Evolutionary conservation across 2,329 filamentous ascomycete genomes (phyloP).

Genomic region (Monosporascus ibericus): DNA sequence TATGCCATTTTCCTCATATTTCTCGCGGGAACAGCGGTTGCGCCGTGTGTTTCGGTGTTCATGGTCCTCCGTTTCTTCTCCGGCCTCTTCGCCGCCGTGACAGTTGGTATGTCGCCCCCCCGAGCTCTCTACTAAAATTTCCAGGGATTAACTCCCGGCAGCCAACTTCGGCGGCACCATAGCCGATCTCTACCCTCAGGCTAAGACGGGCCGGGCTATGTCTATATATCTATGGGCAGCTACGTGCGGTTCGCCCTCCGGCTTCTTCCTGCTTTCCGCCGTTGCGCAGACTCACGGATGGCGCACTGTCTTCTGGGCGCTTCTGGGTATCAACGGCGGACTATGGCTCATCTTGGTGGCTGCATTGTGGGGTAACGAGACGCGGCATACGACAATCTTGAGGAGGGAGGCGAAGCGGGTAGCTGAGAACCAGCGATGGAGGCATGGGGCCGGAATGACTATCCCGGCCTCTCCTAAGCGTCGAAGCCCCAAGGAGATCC

Average conservation of each 20-base stretch:
- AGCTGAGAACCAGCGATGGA: slow-evolving; percentile 17
- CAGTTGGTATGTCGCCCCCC: slow-evolving; percentile 8
- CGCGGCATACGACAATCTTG: slow-evolving; percentile 37
- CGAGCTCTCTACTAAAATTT: neutral
- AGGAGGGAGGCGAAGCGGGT: slow-evolving; percentile 25
- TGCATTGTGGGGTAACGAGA: slow-evolving; percentile 31
- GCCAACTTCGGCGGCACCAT: slow-evolving; percentile 37
- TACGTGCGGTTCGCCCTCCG: slow-evolving; percentile 37
- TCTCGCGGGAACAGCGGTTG: slow-evolving; percentile 35
- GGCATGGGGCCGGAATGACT: slow-evolving; percentile 11
- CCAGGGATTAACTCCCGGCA: neutral
- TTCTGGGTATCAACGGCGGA: slow-evolving; percentile 36
- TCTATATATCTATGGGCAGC: slow-evolving; percentile 36
- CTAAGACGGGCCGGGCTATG: slow-evolving; percentile 32
- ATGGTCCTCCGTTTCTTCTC: slow-evolving; percentile 36
- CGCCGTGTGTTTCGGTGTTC: slow-evolving; percentile 33
- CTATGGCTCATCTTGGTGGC: slow-evolving; percentile 36
- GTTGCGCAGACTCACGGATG: slow-evolving; percentile 36
- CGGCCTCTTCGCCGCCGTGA: slow-evolving; percentile 37
- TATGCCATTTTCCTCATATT: slow-evolving; percentile 37
- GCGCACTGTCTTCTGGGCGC: slow-evolving; percentile 37
- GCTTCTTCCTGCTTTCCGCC: slow-evolving; percentile 39
- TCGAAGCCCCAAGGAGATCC: slow-evolving; percentile 27
- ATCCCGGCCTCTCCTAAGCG: slow-evolving; percentile 31
- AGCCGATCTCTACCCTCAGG: slow-evolving; percentile 36